Evolutionary conservation across 345 rosid species (phyloP).

Genomic region (Rhodomyrtus tomentosa): DNA sequence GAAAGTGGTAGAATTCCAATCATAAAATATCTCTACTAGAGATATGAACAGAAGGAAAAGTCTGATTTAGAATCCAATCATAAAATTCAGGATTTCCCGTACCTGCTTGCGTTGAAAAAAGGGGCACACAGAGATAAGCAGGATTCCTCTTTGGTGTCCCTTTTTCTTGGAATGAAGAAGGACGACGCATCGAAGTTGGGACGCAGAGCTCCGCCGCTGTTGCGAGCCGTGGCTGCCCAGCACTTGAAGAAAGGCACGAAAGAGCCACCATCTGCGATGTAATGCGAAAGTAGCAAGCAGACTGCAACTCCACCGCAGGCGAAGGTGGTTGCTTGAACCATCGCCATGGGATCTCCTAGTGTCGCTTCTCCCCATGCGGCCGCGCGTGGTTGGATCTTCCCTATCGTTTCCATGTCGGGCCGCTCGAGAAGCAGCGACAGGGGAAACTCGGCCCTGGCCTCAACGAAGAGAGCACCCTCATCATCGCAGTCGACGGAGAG

Average conservation of each 20-base stretch:
- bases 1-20: too few species aligned
- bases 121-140: background rate
- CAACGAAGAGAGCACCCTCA: conserved; percentile 5
- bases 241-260: background rate
- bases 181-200: background rate
- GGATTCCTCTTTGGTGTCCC: background rate
- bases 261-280: background rate
- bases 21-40: too few species aligned
- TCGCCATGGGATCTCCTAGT: background rate
- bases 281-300: background rate
- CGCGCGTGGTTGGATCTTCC: background rate
- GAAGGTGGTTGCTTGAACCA: background rate
- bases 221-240: background rate
- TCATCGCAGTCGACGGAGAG: conserved; percentile 19
- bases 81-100: too few species aligned
- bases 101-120: background rate
- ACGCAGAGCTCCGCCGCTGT: background rate
- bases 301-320: background rate
- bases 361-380: background rate
- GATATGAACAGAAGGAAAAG: too few species aligned
- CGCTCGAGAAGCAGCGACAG: background rate
- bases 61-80: too few species aligned
- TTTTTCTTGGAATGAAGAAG: background rate
- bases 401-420: background rate
- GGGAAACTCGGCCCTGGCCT: conserved; percentile 7